Evolutionary conservation across 306 rosid genomes (phyloP).

Genomic region (Astragalus glycyphyllos): DNA sequence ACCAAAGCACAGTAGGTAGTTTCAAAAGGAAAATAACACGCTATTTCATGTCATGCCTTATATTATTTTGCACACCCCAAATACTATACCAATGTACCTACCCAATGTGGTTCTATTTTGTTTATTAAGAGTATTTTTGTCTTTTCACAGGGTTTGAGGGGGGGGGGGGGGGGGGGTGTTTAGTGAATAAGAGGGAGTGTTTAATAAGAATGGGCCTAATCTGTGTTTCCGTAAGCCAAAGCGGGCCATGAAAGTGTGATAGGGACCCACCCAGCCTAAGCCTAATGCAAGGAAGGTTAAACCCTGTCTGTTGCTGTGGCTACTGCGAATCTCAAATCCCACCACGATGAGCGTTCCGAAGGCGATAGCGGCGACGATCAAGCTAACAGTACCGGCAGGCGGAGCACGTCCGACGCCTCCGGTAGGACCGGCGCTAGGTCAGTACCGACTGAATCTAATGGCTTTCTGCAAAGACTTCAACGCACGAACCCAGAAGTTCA

Average conservation of each 20-base stretch:
- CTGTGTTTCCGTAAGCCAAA: too few species aligned
- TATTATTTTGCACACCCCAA: too few species aligned
- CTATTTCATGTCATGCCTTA: too few species aligned
- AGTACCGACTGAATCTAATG: conserved; percentile 85
- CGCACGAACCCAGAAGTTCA: conserved; percentile 84
- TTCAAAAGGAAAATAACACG: too few species aligned
- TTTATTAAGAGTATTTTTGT: too few species aligned
- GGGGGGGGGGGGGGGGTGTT: too few species aligned
- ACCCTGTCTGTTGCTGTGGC: not conserved
- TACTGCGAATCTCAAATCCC: not conserved
- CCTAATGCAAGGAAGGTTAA: conserved; percentile 10
- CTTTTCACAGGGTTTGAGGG: too few species aligned
- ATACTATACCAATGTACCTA: too few species aligned
- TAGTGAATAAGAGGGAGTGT: too few species aligned
- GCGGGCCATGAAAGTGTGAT: not conserved
- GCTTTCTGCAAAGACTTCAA: conserved; percentile 96
- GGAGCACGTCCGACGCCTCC: conserved; percentile 77
- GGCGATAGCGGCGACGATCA: conserved; percentile 80
- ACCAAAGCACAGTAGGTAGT: too few species aligned
- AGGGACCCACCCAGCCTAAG: not conserved
- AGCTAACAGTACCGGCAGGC: conserved; percentile 75
- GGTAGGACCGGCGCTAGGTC: conserved; percentile 85
- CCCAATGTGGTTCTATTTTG: too few species aligned
- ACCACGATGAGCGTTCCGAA: conserved; percentile 71
- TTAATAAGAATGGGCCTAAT: too few species aligned